These are phyloP conservation scores for Dendrobium nobile DNA, from an alignment of 106 monocot species.

Conservation along the genomic window DNA sequence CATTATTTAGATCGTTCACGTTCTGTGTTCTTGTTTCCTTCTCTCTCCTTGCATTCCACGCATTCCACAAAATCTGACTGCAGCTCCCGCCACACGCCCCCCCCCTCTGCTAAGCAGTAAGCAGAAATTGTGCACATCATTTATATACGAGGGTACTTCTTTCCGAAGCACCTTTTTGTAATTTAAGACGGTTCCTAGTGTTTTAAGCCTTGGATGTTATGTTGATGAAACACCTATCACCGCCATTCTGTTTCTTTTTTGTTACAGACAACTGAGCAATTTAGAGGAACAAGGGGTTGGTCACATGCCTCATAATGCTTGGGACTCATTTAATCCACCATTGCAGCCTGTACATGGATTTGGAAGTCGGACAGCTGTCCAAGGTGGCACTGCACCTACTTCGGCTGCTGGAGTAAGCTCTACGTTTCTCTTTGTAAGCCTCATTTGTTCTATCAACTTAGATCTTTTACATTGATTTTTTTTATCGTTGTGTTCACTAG, in stretches of 20 bases:
- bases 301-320: constrained; percentile 43
- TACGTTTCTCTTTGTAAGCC: background rate
- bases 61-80: no score
- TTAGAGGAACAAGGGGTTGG: constrained; percentile 49
- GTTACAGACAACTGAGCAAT: constrained; percentile 32
- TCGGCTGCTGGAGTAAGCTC: constrained; percentile 44
- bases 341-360: constrained; percentile 33
- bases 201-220: background rate
- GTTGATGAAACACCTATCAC: background rate
- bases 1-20: background rate
- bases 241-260: background rate
- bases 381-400: constrained; percentile 31
- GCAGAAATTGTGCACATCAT: no score
- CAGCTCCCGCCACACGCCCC: no score
- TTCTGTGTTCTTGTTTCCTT: no score
- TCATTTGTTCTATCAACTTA: background rate
- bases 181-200: background rate
- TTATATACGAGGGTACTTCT: background rate
- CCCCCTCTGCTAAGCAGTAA: no score
- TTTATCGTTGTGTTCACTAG: constrained; percentile 11
- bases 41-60: no score
- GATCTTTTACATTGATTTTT: background rate
- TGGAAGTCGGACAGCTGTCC: constrained; percentile 25
- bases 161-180: background rate
- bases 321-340: constrained; percentile 43